phyloP scores from a whole-genome alignment of 495 filamentous ascomycete genomes.

The Cenococcum geophilum region DNA sequence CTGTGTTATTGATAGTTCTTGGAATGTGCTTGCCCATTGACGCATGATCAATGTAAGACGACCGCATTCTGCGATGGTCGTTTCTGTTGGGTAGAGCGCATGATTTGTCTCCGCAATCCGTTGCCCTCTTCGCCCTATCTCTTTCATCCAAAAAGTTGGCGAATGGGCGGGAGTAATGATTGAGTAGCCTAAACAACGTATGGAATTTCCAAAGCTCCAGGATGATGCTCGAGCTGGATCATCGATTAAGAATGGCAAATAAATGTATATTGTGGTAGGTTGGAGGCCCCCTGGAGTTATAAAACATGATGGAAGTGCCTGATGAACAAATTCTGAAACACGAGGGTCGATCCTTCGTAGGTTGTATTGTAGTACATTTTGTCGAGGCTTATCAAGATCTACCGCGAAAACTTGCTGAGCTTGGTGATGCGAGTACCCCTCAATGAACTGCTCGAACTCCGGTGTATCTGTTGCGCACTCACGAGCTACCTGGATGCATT shows the following conservation, averaged over 20 bases:
- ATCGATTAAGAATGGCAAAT: slow-evolving; percentile 26
- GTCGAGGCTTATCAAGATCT: neutral
- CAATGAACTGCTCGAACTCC: slow-evolving; percentile 11
- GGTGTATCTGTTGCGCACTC: neutral
- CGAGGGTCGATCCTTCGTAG: slow-evolving; percentile 5
- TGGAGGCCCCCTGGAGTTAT: neutral
- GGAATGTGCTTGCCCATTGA: neutral
- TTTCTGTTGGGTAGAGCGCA: neutral
- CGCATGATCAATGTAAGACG: neutral
- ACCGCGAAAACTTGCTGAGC: neutral
- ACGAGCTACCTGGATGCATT: slow-evolving; percentile 10
- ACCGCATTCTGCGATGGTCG: neutral
- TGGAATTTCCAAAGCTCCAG: slow-evolving; percentile 17
- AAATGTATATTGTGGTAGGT: slow-evolving; percentile 7
- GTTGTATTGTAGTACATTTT: neutral
- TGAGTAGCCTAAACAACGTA: slow-evolving; percentile 24
- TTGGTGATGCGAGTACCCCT: slow-evolving; percentile 1
- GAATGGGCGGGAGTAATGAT: slow-evolving; percentile 8
- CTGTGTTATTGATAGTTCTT: neutral
- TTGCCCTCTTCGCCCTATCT: slow-evolving; percentile 16
- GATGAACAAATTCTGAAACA: slow-evolving; percentile 22
- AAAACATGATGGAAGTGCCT: slow-evolving; percentile 9
- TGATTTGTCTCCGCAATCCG: slow-evolving; percentile 3
- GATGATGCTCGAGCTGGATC: slow-evolving; percentile 15
- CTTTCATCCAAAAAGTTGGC: neutral